These are phyloP conservation scores for Umbilicaria muhlenbergii DNA, from an alignment of 495 filamentous ascomycete genomes.

Conservation along the genomic window DNA sequence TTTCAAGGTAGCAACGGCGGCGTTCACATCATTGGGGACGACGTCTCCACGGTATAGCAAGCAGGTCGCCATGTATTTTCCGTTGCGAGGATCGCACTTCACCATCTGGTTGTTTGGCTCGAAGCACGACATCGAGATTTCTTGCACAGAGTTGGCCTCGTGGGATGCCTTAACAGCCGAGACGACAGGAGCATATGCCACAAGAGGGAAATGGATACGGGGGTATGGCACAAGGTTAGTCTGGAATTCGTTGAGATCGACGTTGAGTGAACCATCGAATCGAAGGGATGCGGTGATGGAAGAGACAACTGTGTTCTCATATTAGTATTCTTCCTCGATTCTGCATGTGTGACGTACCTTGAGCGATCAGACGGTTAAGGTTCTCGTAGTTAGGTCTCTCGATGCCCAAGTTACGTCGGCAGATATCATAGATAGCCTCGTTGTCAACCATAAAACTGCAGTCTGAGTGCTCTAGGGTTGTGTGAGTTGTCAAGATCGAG, in stretches of 20 bases:
- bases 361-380: conserved; percentile 94
- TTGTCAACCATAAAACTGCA: conserved; percentile 99
- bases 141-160: conserved; percentile 61
- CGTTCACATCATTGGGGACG: conserved; percentile 86
- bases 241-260: conserved; percentile 99
- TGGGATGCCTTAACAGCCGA: conserved; percentile 87
- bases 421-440: conserved; percentile 99
- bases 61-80: conserved; percentile 99
- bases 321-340: background rate
- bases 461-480: conserved; percentile 96
- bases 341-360: conserved; percentile 38
- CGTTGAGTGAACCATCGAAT: conserved; percentile 97
- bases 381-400: conserved; percentile 96
- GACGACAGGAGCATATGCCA: conserved; percentile 89
- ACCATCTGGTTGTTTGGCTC: conserved; percentile 93
- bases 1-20: conserved; percentile 87
- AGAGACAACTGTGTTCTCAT: conserved; percentile 53
- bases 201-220: conserved; percentile 97
- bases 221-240: conserved; percentile 98
- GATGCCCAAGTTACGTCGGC: conserved; percentile 89
- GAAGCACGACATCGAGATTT: conserved; percentile 55
- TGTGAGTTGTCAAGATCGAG: conserved; percentile 97
- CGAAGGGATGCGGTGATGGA: conserved; percentile 97
- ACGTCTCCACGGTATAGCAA: conserved; percentile 97
- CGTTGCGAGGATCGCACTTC: conserved; percentile 95